Evolutionary conservation across 208 protist genomes (phyloP).

Genomic region (Trypanosoma boissoni): DNA sequence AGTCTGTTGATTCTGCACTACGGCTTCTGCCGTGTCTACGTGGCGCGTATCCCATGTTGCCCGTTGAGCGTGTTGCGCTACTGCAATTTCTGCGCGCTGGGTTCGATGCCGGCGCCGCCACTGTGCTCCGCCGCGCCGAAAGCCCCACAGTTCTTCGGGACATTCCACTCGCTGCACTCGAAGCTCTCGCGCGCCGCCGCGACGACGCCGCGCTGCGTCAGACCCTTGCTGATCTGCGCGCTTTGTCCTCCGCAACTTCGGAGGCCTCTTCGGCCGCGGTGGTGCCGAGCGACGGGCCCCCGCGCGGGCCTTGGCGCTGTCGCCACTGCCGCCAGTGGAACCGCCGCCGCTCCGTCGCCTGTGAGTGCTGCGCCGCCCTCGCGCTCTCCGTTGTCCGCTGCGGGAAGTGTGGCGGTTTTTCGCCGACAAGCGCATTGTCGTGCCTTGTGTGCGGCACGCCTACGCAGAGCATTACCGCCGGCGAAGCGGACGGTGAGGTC

Average conservation of each 20-base stretch:
- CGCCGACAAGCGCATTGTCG: conserved; percentile 19
- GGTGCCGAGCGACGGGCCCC: too few species aligned
- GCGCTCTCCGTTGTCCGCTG: conserved; percentile 55
- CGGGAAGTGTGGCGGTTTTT: conserved; percentile 43
- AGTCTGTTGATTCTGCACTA: background rate
- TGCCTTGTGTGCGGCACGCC: conserved; percentile 24
- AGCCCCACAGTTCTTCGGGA: conserved; percentile 17
- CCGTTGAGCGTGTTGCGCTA: conserved; percentile 19
- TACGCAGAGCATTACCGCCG: background rate
- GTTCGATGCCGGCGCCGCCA: conserved; percentile 4
- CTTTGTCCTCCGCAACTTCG: too few species aligned
- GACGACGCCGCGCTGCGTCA: too few species aligned
- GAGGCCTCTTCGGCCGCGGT: too few species aligned
- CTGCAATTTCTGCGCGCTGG: conserved; percentile 18
- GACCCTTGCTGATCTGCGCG: too few species aligned
- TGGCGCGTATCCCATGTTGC: conserved; percentile 4
- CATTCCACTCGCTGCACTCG: conserved; percentile 30
- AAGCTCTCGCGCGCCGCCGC: conserved; percentile 23
- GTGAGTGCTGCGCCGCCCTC: conserved; percentile 43
- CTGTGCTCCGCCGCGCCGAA: conserved; percentile 1
- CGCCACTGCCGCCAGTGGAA: conserved; percentile 60
- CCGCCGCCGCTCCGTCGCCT: conserved; percentile 30
- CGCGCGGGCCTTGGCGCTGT: conserved; percentile 64
- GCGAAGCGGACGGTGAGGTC: background rate
- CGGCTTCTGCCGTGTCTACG: conserved; percentile 8